Conservation (phyloP, 2,329 filamentous ascomycete species). For the Nothopassalora personata region DNA sequence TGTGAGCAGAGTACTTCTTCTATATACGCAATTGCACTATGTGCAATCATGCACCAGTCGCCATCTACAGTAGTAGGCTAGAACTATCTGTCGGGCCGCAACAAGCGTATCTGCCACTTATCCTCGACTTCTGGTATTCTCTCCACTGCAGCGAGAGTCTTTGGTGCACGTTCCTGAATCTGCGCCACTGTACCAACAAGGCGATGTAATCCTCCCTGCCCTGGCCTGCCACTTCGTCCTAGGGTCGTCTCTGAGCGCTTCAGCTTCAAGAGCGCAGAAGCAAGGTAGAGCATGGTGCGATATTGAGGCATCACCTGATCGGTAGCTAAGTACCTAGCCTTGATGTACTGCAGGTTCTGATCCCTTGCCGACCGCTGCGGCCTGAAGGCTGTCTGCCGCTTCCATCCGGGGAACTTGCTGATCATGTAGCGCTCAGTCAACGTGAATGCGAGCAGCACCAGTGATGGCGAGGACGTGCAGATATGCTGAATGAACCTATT, state of each 20-base stretch:
- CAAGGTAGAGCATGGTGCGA: conserved; percentile 40
- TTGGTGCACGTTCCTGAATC: conserved; percentile 35
- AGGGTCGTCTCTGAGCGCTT: conserved; percentile 32
- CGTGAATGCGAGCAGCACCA: conserved; percentile 62
- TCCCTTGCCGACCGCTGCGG: conserved; percentile 22
- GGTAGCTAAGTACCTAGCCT: conserved; percentile 22
- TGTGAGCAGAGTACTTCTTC: not conserved
- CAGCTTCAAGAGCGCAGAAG: conserved; percentile 34
- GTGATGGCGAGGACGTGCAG: conserved; percentile 48
- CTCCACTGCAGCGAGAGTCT: conserved; percentile 39
- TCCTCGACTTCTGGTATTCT: conserved; percentile 38
- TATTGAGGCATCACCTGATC: conserved; percentile 37
- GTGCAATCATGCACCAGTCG: not conserved
- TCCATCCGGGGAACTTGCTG: conserved; percentile 72
- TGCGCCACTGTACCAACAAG: conserved; percentile 28
- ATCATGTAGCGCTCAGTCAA: conserved; percentile 75
- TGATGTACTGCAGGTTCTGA: conserved; percentile 28
- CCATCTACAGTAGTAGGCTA: too few species aligned
- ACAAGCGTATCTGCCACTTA: conserved; percentile 21
- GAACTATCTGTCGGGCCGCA: conserved; percentile 3
- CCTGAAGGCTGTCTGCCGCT: not conserved
- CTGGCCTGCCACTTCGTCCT: conserved; percentile 24
- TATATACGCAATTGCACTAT: not conserved
- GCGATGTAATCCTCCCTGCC: conserved; percentile 17
- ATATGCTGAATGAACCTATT: conserved; percentile 67